Conservation (phyloP, 176 grass and related monocot species). For the Leersia perrieri region DNA sequence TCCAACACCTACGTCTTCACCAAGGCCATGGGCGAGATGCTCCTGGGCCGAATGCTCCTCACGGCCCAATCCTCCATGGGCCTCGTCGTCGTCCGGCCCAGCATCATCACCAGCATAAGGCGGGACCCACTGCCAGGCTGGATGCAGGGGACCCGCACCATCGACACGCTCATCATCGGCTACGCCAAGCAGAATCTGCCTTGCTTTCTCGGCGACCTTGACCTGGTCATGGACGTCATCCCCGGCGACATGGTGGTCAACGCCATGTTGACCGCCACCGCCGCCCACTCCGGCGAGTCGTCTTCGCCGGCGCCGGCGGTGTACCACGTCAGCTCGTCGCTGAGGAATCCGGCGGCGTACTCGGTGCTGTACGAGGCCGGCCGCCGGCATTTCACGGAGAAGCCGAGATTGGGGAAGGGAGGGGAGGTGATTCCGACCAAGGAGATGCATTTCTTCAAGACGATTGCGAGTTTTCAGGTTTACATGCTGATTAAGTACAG, state of each 20-base stretch:
- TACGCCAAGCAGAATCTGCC: conserved; percentile 70
- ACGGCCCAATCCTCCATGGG: too few species aligned
- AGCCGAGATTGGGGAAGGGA: conserved; percentile 57
- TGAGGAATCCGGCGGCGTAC: conserved; percentile 65
- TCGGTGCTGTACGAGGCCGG: conserved; percentile 47
- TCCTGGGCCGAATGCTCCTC: too few species aligned
- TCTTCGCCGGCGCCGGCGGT: too few species aligned
- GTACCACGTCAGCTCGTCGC: conserved; percentile 58
- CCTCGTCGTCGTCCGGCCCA: conserved; percentile 58
- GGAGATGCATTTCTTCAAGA: conserved; percentile 59
- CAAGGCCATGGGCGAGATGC: conserved; percentile 79
- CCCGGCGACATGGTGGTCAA: conserved; percentile 93
- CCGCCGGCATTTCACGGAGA: conserved; percentile 58
- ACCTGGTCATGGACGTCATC: conserved; percentile 60
- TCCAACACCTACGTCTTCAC: conserved; percentile 89
- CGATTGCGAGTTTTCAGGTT: conserved; percentile 35
- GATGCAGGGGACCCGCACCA: conserved; percentile 77
- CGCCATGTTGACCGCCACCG: conserved; percentile 65
- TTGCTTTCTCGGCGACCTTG: conserved; percentile 66
- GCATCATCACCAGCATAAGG: conserved; percentile 69
- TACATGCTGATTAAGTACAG: conserved; percentile 76
- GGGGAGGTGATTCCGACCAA: conserved; percentile 52
- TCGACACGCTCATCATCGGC: conserved; percentile 73
- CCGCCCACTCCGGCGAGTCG: conserved; percentile 43
- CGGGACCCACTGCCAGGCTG: conserved; percentile 76